Percentiles rank a stretch among this genome's conserved stretches.
phyloP scores from a whole-genome alignment of 1,284 basidiomycete species.

The Melampsora occidentalis region DNA sequence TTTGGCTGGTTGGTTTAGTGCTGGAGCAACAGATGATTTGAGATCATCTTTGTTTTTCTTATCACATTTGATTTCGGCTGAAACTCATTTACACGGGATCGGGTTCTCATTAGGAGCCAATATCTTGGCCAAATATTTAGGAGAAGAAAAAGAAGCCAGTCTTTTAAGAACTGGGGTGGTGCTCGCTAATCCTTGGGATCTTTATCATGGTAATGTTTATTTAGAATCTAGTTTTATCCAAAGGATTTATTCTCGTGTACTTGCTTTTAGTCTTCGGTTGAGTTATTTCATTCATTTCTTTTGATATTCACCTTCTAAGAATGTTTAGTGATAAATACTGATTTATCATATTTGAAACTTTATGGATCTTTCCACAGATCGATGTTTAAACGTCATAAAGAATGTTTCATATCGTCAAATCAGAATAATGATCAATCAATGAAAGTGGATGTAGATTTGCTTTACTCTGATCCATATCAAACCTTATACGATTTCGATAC shows the following conservation, averaged over 20 bases:
- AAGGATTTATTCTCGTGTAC: slow-evolving; percentile 48
- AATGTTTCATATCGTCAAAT: slow-evolving; percentile 14
- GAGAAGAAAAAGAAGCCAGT: slow-evolving; percentile 74
- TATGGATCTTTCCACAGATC: slow-evolving; percentile 49
- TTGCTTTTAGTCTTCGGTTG: slow-evolving; percentile 49
- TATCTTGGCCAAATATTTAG: slow-evolving; percentile 84
- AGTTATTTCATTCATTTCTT: background rate
- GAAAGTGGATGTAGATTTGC: slow-evolving; percentile 47
- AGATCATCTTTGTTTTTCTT: slow-evolving; percentile 77
- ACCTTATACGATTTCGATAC: slow-evolving; percentile 57
- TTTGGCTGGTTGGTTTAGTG: slow-evolving; percentile 18
- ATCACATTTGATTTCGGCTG: slow-evolving; percentile 65
- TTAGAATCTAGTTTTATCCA: slow-evolving; percentile 45
- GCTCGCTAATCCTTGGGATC: slow-evolving; percentile 77
- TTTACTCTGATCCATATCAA: slow-evolving; percentile 48
- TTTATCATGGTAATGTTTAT: slow-evolving; percentile 49
- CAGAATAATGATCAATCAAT: background rate
- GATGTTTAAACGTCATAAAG: slow-evolving; percentile 65
- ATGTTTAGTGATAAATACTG: no score
- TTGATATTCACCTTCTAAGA: background rate
- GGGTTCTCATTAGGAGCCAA: slow-evolving; percentile 94
- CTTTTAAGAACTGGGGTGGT: slow-evolving; percentile 73
- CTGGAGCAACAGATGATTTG: slow-evolving; percentile 73
- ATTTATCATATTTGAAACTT: no score
- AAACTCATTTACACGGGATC: slow-evolving; percentile 76